These are phyloP conservation scores for Colletotrichum sojae DNA, from an alignment of 2,329 filamentous ascomycete genomes.

Conservation along the genomic window DNA sequence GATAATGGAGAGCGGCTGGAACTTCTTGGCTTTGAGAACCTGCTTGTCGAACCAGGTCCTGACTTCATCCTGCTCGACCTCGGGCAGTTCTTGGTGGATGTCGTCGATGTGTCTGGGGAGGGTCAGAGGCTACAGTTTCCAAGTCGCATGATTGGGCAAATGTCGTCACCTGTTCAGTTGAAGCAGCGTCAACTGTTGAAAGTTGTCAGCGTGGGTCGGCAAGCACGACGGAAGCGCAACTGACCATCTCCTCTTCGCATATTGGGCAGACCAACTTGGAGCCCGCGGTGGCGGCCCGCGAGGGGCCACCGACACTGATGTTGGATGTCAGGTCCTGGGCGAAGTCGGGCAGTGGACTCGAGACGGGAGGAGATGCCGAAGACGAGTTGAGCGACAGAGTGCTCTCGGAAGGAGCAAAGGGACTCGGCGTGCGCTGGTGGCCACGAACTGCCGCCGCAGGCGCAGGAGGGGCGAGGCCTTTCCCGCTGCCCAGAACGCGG, in stretches of 20 bases:
- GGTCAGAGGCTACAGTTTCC: constrained; percentile 33
- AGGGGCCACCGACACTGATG: constrained; percentile 75
- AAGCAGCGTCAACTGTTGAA: constrained; percentile 82
- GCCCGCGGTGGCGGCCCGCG: constrained; percentile 69
- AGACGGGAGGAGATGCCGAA: constrained; percentile 71
- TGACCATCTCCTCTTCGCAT: constrained; percentile 97
- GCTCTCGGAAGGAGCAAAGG: constrained; percentile 74
- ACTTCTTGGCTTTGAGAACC: constrained; percentile 92
- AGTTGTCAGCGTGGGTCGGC: constrained; percentile 38
- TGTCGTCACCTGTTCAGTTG: constrained; percentile 82
- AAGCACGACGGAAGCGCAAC: constrained; percentile 40
- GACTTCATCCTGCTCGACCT: constrained; percentile 91
- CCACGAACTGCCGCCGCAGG: constrained; percentile 53
- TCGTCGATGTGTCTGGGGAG: constrained; percentile 79
- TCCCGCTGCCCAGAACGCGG: constrained; percentile 89
- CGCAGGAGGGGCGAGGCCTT: constrained; percentile 79
- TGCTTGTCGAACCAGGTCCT: constrained; percentile 98
- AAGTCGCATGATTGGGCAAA: constrained; percentile 7
- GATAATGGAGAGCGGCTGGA: constrained; percentile 90
- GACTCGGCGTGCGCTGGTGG: constrained; percentile 63
- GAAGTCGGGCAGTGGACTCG: constrained; percentile 76
- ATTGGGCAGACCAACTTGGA: constrained; percentile 93
- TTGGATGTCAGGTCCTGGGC: constrained; percentile 85
- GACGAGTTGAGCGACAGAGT: constrained; percentile 84
- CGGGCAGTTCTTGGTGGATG: constrained; percentile 88